These are phyloP conservation scores for Neonectria sp. DNA, from an alignment of 2,329 filamentous ascomycete genomes.

Conservation along the genomic window DNA sequence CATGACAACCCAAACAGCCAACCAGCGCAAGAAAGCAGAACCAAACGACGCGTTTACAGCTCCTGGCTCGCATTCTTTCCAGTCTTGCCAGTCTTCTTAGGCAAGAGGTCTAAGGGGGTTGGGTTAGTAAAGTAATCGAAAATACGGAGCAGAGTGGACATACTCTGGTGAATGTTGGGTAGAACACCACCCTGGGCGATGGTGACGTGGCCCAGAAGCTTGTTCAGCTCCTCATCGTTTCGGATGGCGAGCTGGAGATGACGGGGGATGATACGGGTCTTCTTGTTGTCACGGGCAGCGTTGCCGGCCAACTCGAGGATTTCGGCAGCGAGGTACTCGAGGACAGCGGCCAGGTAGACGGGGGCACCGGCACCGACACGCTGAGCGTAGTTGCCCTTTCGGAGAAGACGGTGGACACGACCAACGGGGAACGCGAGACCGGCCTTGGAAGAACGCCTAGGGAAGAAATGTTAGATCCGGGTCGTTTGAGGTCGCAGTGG, in stretches of 20 bases:
- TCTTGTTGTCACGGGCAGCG: constrained; percentile 99
- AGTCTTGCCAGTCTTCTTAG: constrained; percentile 98
- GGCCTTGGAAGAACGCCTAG: constrained; percentile 97
- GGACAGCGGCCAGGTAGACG: constrained; percentile 96
- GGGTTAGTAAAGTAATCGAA: constrained; percentile 54
- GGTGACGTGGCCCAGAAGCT: constrained; percentile 95
- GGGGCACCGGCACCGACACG: constrained; percentile 98
- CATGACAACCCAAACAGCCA: constrained; percentile 82
- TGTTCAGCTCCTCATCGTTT: constrained; percentile 99
- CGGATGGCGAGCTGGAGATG: constrained; percentile 99
- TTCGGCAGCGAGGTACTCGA: constrained; percentile 98
- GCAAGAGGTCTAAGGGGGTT: constrained; percentile 86
- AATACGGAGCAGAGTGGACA: constrained; percentile 55
- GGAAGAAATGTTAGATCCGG: constrained; percentile 32
- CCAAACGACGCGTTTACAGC: constrained; percentile 75
- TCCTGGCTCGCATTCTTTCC: constrained; percentile 95
- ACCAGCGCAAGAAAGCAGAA: constrained; percentile 71
- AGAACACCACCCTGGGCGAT: constrained; percentile 98
- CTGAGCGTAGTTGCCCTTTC: constrained; percentile 99
- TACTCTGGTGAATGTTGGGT: constrained; percentile 98
- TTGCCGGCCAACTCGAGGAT: constrained; percentile 99
- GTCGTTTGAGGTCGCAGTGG: neutral
- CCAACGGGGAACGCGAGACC: constrained; percentile 99
- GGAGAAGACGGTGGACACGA: constrained; percentile 98
- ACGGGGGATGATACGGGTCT: constrained; percentile 99